phyloP scores from a whole-genome alignment of 192 early-diverging fungal species.

The Haplosporangium gracile region DNA sequence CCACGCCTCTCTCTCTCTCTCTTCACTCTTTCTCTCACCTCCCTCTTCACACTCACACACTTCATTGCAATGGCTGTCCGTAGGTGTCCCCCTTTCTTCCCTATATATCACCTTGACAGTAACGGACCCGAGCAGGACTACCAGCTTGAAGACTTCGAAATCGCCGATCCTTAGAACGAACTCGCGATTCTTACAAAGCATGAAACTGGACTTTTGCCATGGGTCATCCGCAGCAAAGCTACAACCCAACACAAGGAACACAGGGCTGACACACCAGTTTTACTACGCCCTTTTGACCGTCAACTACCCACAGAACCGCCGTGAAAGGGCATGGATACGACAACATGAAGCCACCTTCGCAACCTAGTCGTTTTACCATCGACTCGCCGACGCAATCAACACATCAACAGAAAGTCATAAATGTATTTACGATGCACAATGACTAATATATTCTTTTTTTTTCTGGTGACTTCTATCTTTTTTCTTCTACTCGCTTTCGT shows the following conservation, averaged over 20 bases:
- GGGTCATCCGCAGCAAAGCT: neutral
- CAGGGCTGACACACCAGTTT: neutral
- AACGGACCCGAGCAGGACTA: neutral
- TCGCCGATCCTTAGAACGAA: neutral
- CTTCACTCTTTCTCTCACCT: neutral
- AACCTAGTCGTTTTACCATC: neutral
- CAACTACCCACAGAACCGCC: neutral
- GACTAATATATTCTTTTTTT: neutral
- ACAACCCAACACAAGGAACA: neutral
- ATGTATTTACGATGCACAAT: neutral
- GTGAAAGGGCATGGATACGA: neutral
- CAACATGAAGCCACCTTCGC: neutral
- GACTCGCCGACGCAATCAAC: neutral
- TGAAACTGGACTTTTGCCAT: neutral
- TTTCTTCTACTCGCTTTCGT: neutral
- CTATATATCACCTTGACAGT: neutral
- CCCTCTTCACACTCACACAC: neutral
- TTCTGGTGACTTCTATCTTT: neutral
- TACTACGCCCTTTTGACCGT: neutral
- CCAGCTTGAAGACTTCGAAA: neutral
- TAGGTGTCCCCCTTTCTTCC: neutral
- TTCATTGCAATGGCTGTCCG: constrained; percentile 2
- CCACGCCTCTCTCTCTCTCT: neutral
- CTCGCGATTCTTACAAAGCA: neutral
- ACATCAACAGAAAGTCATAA: neutral